phyloP scores from a whole-genome alignment of 495 filamentous ascomycete species.

The Aspergillus homomorphus region DNA sequence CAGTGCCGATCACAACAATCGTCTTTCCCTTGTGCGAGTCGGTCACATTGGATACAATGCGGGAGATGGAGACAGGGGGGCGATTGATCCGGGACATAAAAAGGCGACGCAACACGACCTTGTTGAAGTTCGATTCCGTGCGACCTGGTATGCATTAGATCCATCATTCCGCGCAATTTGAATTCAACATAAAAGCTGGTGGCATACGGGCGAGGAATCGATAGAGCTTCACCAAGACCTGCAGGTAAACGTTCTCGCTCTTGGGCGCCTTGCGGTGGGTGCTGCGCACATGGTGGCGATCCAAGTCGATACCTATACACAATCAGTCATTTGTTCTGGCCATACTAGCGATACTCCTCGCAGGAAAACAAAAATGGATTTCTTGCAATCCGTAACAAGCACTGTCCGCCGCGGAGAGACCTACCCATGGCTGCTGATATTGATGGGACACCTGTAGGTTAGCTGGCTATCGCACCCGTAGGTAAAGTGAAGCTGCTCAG shows the following conservation, averaged over 20 bases:
- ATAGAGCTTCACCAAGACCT: constrained; percentile 98
- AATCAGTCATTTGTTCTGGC: constrained; percentile 6
- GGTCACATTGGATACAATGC: constrained; percentile 66
- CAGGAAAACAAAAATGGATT: background rate
- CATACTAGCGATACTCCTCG: background rate
- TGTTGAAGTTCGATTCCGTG: constrained; percentile 96
- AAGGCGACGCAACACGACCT: constrained; percentile 90
- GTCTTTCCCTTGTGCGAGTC: constrained; percentile 80
- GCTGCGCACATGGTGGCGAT: constrained; percentile 79
- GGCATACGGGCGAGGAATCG: constrained; percentile 93
- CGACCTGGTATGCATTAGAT: constrained; percentile 56
- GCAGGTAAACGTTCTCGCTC: constrained; percentile 96
- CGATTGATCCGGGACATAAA: constrained; percentile 98
- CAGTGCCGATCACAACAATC: constrained; percentile 84
- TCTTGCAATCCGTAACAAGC: background rate
- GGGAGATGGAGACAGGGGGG: constrained; percentile 88
- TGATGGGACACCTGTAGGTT: constrained; percentile 45
- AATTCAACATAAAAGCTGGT: background rate
- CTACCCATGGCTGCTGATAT: constrained; percentile 51
- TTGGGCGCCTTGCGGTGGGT: constrained; percentile 93
- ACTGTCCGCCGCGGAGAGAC: constrained; percentile 6
- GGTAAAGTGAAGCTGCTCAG: constrained; percentile 38
- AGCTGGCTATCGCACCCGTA: constrained; percentile 46
- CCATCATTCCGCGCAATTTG: constrained; percentile 17
- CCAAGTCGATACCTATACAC: constrained; percentile 60